These are phyloP conservation scores for Trichophyton benhamiae DNA, from an alignment of 2,329 filamentous ascomycete species.

Conservation along the genomic window DNA sequence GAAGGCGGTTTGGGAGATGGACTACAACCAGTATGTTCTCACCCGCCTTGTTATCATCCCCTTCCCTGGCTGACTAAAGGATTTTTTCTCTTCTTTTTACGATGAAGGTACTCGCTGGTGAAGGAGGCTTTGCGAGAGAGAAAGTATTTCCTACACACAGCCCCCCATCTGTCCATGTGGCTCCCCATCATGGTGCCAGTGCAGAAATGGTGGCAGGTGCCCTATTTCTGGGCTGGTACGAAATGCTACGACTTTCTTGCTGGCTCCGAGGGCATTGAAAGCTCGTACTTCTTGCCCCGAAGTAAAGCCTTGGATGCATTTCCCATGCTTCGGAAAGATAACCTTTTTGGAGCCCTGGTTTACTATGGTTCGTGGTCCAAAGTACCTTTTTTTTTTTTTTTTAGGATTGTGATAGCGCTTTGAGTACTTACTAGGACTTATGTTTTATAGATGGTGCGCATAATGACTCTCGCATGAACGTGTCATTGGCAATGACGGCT, in stretches of 20 bases:
- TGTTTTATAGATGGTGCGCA: slow-evolving; percentile 60
- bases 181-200: slow-evolving; percentile 74
- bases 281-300: slow-evolving; percentile 74
- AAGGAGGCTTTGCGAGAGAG: slow-evolving; percentile 71
- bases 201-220: slow-evolving; percentile 72
- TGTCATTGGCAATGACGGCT: slow-evolving; percentile 75
- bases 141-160: slow-evolving; percentile 71
- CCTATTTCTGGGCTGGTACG: slow-evolving; percentile 57
- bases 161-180: slow-evolving; percentile 68
- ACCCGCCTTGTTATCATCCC: neutral
- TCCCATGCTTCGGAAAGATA: slow-evolving; percentile 72
- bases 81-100: neutral
- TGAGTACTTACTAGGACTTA: slow-evolving; percentile 16
- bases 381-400: neutral
- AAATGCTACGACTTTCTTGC: slow-evolving; percentile 79
- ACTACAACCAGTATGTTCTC: slow-evolving; percentile 59
- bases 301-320: slow-evolving; percentile 79
- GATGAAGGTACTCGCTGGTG: slow-evolving; percentile 50
- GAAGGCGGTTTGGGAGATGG: slow-evolving; percentile 74
- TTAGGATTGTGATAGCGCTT: too few species aligned
- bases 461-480: slow-evolving; percentile 88
- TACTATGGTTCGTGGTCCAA: slow-evolving; percentile 53
- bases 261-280: slow-evolving; percentile 71
- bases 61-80: neutral
- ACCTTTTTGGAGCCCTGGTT: slow-evolving; percentile 67